phyloP scores from a whole-genome alignment of 352 stramenopile species.

The Pythium coloratum region DNA sequence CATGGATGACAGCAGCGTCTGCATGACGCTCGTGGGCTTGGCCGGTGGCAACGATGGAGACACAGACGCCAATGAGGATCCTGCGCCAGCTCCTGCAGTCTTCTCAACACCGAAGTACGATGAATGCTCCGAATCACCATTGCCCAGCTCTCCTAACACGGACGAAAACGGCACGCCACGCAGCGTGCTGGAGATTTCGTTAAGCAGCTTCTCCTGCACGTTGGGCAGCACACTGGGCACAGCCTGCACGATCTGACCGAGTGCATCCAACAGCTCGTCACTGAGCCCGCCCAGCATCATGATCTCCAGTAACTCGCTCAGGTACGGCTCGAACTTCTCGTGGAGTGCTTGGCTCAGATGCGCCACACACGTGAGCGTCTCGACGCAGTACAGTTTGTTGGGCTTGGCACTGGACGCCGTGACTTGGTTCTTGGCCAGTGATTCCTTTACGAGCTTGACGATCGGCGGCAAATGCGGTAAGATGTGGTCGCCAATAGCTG shows the following conservation, averaged over 20 bases:
- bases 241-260: constrained; percentile 89
- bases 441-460: constrained; percentile 75
- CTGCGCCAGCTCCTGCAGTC: constrained; percentile 5
- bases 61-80: constrained; percentile 5
- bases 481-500: constrained; percentile 90
- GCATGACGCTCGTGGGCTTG: constrained; percentile 56
- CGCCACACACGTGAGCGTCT: constrained; percentile 81
- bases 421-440: constrained; percentile 51
- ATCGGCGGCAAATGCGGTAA: constrained; percentile 82
- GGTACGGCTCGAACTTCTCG: constrained; percentile 62
- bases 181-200: constrained; percentile 95
- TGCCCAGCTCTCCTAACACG: constrained; percentile 20
- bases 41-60: constrained; percentile 26
- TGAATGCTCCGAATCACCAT: constrained; percentile 16
- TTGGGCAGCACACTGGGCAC: constrained; percentile 87
- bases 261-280: constrained; percentile 91
- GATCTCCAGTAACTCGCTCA: constrained; percentile 77
- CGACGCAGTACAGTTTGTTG: constrained; percentile 82
- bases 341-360: constrained; percentile 70
- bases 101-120: constrained; percentile 26
- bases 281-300: constrained; percentile 92
- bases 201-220: constrained; percentile 94
- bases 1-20: constrained; percentile 75
- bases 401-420: constrained; percentile 37
- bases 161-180: constrained; percentile 76